These are phyloP conservation scores for Phytophthora pini DNA, from an alignment of 352 stramenopile genomes.

Conservation along the genomic window DNA sequence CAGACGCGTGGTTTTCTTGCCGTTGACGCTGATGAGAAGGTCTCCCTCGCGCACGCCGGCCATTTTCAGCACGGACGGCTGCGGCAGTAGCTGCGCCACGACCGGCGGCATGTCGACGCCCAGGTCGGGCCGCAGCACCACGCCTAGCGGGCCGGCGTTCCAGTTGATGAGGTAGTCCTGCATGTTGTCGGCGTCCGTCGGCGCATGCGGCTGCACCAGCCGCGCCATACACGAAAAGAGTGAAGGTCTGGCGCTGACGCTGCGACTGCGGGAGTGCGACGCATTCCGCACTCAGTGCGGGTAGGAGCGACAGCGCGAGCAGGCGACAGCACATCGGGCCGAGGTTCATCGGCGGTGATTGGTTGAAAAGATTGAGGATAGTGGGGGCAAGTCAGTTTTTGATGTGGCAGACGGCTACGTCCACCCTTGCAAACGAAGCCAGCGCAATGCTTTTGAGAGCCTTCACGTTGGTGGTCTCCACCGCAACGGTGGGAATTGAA, in stretches of 20 bases:
- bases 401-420: not conserved
- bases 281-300: conserved; percentile 3
- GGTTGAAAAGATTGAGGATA: conserved; percentile 14
- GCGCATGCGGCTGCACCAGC: conserved; percentile 16
- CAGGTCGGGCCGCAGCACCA: conserved; percentile 75
- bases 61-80: conserved; percentile 76
- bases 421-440: not conserved
- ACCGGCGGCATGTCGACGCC: conserved; percentile 81
- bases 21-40: conserved; percentile 81
- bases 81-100: conserved; percentile 72
- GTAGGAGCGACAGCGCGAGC: not conserved
- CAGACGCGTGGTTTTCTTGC: conserved; percentile 75
- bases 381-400: conserved; percentile 2
- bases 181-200: conserved; percentile 26
- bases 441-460: not conserved
- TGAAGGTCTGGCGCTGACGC: not conserved
- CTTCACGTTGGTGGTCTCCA: not conserved
- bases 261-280: too few relatives aligned
- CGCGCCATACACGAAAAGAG: conserved; percentile 1
- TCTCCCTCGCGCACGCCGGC: conserved; percentile 70
- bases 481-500: too few relatives aligned
- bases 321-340: not conserved
- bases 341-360: conserved; percentile 18
- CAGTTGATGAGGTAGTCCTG: conserved; percentile 89
- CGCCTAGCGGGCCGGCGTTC: conserved; percentile 78